Percentiles rank a stretch among this genome's conserved stretches.
Evolutionary conservation across 768 basidiomycete genomes (phyloP).

Genomic region (Coprinopsis marcescibilis): DNA sequence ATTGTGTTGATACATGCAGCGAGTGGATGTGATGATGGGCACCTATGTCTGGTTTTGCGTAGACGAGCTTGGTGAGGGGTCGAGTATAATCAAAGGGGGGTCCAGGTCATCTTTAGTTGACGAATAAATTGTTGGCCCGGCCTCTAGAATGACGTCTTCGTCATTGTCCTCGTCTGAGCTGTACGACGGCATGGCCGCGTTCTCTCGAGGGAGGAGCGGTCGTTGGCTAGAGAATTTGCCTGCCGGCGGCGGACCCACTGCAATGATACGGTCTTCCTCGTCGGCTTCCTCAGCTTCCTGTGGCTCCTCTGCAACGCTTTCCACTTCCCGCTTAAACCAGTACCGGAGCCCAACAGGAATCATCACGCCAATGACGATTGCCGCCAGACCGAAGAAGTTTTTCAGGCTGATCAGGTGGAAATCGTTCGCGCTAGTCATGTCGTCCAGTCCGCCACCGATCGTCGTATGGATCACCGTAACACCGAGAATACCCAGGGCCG

Average conservation of each 20-base stretch:
- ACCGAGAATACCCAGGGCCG: slow-evolving; percentile 86
- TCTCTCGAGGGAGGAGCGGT: slow-evolving; percentile 26
- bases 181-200: slow-evolving; percentile 16
- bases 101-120: slow-evolving; percentile 16
- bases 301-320: slow-evolving; percentile 26
- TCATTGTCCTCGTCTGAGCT: slow-evolving; percentile 48
- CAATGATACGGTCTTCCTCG: slow-evolving; percentile 46
- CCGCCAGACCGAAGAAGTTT: slow-evolving; percentile 81
- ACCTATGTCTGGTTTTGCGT: not conserved
- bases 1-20: not conserved
- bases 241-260: slow-evolving; percentile 42
- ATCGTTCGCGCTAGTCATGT: slow-evolving; percentile 92
- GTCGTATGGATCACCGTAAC: slow-evolving; percentile 93
- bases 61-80: slow-evolving; percentile 9
- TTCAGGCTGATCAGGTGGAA: slow-evolving; percentile 91
- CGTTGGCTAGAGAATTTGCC: slow-evolving; percentile 16
- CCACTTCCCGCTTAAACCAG: slow-evolving; percentile 66
- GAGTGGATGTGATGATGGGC: not conserved
- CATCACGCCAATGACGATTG: slow-evolving; percentile 86
- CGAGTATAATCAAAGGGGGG: slow-evolving; percentile 15
- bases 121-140: slow-evolving; percentile 48
- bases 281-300: slow-evolving; percentile 21
- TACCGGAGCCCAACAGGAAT: slow-evolving; percentile 88
- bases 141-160: slow-evolving; percentile 69
- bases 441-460: slow-evolving; percentile 87